Evolutionary conservation across 2,329 filamentous ascomycete genomes (phyloP).

Genomic region (Cladophialophora immunda): DNA sequence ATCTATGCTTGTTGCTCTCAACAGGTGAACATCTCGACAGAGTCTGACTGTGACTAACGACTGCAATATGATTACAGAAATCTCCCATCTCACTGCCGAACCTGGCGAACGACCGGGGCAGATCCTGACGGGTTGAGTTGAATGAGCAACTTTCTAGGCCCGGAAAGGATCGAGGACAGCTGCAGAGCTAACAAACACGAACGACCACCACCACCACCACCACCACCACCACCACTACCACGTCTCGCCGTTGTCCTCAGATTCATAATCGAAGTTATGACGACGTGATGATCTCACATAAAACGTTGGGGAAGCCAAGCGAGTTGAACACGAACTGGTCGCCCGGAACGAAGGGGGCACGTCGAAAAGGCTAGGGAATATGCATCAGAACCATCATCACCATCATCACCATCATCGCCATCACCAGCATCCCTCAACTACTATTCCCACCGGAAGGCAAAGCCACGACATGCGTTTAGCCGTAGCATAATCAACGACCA

Average conservation of each 20-base stretch:
- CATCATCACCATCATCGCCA: not conserved
- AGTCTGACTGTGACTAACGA: not conserved
- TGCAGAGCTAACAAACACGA: not conserved
- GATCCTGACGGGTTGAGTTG: not conserved
- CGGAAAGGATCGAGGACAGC: not conserved
- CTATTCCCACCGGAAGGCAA: not conserved
- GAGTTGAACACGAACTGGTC: not conserved
- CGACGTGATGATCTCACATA: not conserved
- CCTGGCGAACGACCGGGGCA: not conserved
- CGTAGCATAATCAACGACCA: not conserved
- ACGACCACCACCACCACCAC: too few species aligned
- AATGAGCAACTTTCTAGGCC: not conserved
- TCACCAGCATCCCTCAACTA: too few species aligned
- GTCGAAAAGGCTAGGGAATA: not conserved
- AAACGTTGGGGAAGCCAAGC: too few species aligned
- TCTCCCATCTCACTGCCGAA: not conserved
- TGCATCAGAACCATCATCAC: not conserved
- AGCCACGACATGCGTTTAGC: too few species aligned
- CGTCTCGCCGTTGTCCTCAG: not conserved
- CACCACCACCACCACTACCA: too few species aligned
- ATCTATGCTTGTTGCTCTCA: too few species aligned
- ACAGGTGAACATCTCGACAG: too few species aligned
- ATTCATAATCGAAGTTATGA: constrained; percentile 6
- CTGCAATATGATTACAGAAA: constrained; percentile 3
- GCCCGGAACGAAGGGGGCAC: not conserved